phyloP scores from a whole-genome alignment of 202 grass and related monocot species.

The Schoenoplectus tabernaemontani region DNA sequence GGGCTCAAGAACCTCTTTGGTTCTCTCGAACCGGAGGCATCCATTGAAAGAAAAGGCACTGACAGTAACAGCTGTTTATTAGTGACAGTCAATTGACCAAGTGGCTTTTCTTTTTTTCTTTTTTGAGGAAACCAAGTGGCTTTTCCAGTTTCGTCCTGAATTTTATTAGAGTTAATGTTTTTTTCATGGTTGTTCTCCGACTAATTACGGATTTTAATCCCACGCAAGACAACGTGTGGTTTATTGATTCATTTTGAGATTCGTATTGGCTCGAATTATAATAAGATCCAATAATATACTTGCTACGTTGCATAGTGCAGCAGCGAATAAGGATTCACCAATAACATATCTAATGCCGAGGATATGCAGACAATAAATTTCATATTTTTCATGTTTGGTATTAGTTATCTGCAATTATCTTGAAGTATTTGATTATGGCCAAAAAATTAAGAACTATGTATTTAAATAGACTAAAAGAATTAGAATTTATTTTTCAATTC shows the following conservation, averaged over 20 bases:
- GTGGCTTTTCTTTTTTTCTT: background rate
- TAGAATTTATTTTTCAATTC: background rate
- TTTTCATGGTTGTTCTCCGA: background rate
- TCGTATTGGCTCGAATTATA: no score
- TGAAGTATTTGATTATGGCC: background rate
- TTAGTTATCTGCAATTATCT: background rate
- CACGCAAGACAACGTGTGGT: no score
- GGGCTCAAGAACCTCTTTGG: background rate
- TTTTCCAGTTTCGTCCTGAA: background rate
- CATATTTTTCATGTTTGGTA: background rate
- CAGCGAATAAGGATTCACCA: no score
- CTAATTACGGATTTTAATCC: background rate
- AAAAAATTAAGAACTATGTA: no score
- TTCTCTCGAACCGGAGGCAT: background rate
- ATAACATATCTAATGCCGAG: no score
- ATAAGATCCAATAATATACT: no score
- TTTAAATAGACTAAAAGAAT: background rate
- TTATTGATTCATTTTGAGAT: no score
- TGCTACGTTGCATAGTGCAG: no score
- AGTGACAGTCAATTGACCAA: background rate
- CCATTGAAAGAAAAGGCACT: background rate
- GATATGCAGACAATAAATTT: no score
- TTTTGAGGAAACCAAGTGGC: no score
- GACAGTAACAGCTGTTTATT: background rate
- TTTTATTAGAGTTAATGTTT: background rate